Evolutionary conservation across 768 basidiomycete species (phyloP), one percentile per base, ranked within the genome.

Genomic region (Rhizopogon roseolus): DNA sequence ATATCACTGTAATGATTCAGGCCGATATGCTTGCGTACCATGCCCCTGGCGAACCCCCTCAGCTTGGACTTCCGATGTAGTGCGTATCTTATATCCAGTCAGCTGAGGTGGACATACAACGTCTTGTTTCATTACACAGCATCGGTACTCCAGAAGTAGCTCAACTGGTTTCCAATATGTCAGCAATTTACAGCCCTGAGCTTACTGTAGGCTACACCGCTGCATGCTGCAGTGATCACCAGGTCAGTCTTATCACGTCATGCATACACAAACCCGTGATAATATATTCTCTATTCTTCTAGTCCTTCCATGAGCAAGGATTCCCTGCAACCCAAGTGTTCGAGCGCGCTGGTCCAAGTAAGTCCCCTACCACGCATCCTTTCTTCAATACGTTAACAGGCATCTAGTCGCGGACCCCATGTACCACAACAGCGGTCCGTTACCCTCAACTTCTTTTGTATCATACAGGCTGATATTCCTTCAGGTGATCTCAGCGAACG

Each of bases 11-110:
- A 34, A 90, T 95, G 81, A 76, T 95, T 46, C 94, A 96, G 67
- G 90, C 90, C 0, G 94, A 97, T 62, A 96, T 96, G 94, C 78
- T 90, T 40, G 94, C 83, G 0, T 96, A 93, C 66, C 90, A 84
- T 56, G 83, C 74, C 17, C 81, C 83, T 0, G 80, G 79, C 27
- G 94, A 97, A 71, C 90, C 90, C 11, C 67, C 80, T 2, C 94
- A 97, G 65, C 79, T 97, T 8, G 93, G 89, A 16, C 78, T 94
- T 34, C 92, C 94, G 8, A 78, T 79, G 22, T 57, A 62, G 90
- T 93, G 49, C 49, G 82, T 73, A 27, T 16, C 14, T 22, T 5
- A 45, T 41, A 19, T 11, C 9, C 28, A 25, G 29, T 8, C 8
- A 16, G 19, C 14, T 9, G 14, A 34, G 13, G 10, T 19, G 48